Conservation (phyloP, 345 rosid species). For the Gossypium arboreum region DNA sequence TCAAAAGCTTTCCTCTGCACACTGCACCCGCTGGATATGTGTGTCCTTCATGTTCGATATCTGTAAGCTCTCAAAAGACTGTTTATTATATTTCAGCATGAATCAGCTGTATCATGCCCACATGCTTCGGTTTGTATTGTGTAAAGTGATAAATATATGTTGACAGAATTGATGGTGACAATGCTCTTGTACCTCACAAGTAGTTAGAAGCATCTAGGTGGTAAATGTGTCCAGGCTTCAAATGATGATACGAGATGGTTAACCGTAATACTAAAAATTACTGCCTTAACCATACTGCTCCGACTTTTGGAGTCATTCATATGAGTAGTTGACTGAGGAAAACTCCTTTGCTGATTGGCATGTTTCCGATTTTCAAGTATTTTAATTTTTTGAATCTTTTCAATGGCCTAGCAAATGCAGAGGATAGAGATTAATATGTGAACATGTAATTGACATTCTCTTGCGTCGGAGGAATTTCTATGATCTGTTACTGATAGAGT, state of each 20-base stretch:
- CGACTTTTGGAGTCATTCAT: neutral
- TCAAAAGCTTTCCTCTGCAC: constrained; percentile 87
- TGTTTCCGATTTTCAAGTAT: neutral
- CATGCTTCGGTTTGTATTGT: constrained; percentile 5
- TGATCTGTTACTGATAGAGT: neutral
- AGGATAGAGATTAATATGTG: neutral
- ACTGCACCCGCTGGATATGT: constrained; percentile 97
- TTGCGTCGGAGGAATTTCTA: neutral
- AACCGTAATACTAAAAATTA: neutral
- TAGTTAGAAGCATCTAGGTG: constrained; percentile 11
- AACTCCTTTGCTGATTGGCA: neutral
- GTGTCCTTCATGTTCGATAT: constrained; percentile 82
- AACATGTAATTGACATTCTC: neutral
- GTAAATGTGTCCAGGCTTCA: neutral
- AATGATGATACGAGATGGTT: neutral
- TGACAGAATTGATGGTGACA: neutral
- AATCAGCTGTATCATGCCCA: neutral
- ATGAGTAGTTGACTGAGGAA: neutral
- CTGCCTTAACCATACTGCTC: neutral
- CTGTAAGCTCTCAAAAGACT: constrained; percentile 43
- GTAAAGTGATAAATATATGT: neutral
- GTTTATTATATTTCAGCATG: neutral
- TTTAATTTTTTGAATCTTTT: neutral
- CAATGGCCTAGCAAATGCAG: neutral
- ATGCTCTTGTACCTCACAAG: neutral